Evolutionary conservation across 1,284 basidiomycete species (phyloP), one percentile per base, ranked within the genome.

Genomic region (Paramarasmius palmivorus): DNA sequence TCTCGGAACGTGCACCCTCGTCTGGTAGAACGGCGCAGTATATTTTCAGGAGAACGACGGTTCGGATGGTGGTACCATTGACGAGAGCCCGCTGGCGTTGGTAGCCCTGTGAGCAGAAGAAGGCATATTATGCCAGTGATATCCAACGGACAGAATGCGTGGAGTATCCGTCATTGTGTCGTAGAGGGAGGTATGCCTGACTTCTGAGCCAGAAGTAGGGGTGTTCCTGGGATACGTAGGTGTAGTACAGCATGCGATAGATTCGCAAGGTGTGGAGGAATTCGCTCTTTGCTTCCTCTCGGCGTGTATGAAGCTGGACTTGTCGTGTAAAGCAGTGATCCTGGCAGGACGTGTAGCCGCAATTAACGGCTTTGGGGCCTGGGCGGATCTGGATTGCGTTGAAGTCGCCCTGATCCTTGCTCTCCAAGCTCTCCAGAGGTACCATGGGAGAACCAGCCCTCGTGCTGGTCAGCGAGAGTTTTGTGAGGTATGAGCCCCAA

Each of bases 321-420:
- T 59, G 57, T 29, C 80, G 68, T 4, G 73, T 78, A 65, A 84
- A 83, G 66, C 80, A 83, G 53, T 76, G 74, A 56, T 83, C 81
- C 79, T n/a, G n/a, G n/a, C 79, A 84, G 26, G 75, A 76, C n/a
- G 59, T 71, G 66, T 67, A 83, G 6, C 78, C 79, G 57, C 73
- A 59, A 57, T 75, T 65, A 32, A 64, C 57, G 4, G 61, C 64
- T 2, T 61, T 57, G 0, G 74, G 70, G 55, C 79, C 73, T 32
- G 29, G 29, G 58, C 72, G 74, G 17, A 70, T 62, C 62, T 71
- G 81, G 2, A 71, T 72, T 14, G 58, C 26, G 19, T 54, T 47
- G 34, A 73, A 72, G n/a, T 50, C 26, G 1, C 38, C 46, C 10
- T 12, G 29, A 12, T 6, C 12, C 7, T 32, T 32, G 6, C 7